Percentiles rank a stretch among this genome's conserved stretches.
Evolutionary conservation across 2,329 filamentous ascomycete genomes (phyloP).

Genomic region (Emericellopsis atlantica): DNA sequence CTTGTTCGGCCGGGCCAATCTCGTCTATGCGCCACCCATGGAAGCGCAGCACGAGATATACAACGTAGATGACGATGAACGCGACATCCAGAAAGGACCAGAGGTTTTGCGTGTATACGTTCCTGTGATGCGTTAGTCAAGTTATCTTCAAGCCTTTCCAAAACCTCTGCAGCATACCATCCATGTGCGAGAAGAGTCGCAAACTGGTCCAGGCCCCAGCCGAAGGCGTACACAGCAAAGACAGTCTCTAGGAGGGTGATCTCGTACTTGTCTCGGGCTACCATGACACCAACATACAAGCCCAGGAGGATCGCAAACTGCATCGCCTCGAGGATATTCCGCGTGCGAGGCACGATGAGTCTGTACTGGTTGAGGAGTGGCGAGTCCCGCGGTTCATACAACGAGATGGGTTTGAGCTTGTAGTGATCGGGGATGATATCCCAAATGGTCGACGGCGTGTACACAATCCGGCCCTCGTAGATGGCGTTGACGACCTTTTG

Average conservation of each 20-base stretch:
- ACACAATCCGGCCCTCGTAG: conserved; percentile 68
- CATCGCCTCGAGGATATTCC: conserved; percentile 61
- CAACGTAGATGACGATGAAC: conserved; percentile 59
- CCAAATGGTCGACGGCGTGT: conserved; percentile 70
- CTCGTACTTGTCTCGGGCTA: conserved; percentile 43
- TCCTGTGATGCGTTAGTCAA: conserved; percentile 30
- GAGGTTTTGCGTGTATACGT: conserved; percentile 75
- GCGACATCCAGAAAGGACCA: conserved; percentile 81
- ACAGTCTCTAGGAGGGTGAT: conserved; percentile 47
- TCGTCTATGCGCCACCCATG: conserved; percentile 44
- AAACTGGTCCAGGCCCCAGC: conserved; percentile 70
- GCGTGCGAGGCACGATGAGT: conserved; percentile 66
- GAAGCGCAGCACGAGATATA: conserved; percentile 56
- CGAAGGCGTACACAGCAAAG: conserved; percentile 63
- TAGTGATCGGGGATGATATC: conserved; percentile 80
- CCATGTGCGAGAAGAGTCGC: conserved; percentile 66
- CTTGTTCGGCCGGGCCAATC: conserved; percentile 44
- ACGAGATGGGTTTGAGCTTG: conserved; percentile 68
- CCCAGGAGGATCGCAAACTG: conserved; percentile 60
- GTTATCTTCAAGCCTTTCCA: neutral
- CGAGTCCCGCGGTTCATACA: conserved; percentile 67
- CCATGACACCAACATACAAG: conserved; percentile 64
- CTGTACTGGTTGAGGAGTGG: conserved; percentile 76
- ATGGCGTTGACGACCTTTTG: conserved; percentile 76
- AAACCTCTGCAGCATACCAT: conserved; percentile 26